Evolutionary conservation across 1,139 yeast genomes (phyloP).

Genomic region (Ogataea hybrid): DNA sequence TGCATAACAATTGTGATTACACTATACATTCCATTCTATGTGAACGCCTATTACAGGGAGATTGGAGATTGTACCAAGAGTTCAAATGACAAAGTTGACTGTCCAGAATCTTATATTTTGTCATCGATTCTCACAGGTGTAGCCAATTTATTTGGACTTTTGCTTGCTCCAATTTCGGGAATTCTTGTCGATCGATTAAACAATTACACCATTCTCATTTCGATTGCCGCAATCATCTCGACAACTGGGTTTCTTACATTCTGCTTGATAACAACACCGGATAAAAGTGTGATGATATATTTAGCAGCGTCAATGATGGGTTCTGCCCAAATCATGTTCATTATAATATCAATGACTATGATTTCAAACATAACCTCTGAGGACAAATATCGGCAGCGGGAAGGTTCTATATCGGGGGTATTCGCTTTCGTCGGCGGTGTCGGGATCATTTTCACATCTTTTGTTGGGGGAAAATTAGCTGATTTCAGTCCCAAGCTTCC

Average conservation of each 20-base stretch:
- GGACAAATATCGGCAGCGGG: conserved; percentile 39
- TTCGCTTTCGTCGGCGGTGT: conserved; percentile 66
- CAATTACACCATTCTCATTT: conserved; percentile 32
- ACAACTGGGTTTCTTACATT: conserved; percentile 37
- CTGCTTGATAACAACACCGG: conserved; percentile 34
- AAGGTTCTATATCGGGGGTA: conserved; percentile 69
- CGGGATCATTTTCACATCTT: conserved; percentile 61
- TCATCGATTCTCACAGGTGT: conserved; percentile 71
- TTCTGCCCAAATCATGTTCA: conserved; percentile 53
- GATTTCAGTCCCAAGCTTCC: conserved; percentile 61
- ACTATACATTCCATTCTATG: conserved; percentile 62
- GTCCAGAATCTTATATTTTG: conserved; percentile 62
- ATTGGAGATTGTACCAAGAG: conserved; percentile 45
- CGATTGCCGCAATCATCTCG: conserved; percentile 39
- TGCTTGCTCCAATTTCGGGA: conserved; percentile 67
- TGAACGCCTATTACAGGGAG: conserved; percentile 53
- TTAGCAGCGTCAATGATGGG: conserved; percentile 45
- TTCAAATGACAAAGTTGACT: conserved; percentile 39
- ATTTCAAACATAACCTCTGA: conserved; percentile 27
- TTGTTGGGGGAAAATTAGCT: conserved; percentile 60
- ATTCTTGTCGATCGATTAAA: conserved; percentile 46
- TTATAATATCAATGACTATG: conserved; percentile 50
- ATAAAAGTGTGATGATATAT: conserved; percentile 30
- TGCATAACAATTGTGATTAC: conserved; percentile 61
- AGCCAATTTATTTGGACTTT: conserved; percentile 54